Evolutionary conservation across 1,284 basidiomycete genomes (phyloP), one percentile per base, ranked within the genome.

Genomic region (Amylostereum areolatum): DNA sequence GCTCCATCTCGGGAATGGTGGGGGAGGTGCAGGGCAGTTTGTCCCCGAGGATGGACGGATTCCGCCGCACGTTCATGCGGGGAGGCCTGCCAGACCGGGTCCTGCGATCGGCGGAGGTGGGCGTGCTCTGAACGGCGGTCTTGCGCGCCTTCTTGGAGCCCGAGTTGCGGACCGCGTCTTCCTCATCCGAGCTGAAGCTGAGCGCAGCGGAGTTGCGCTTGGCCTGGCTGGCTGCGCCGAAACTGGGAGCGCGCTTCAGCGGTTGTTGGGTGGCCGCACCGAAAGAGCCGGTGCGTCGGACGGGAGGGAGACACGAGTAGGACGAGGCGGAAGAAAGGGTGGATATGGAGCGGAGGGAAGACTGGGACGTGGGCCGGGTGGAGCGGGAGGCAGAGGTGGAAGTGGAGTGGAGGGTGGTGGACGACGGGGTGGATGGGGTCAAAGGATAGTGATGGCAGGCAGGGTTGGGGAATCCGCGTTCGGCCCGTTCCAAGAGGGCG

Each of bases 171-270:
- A 74, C 59, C 60, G 80, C 82, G 66, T 89, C 85, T 61, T 89
- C 86, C 55, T 89, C 86, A 56, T 89, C 86, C 27, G 83, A 85
- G 25, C 66, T 69, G 56, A 65, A 66, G n/a, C n/a, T n/a, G n/a
- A n/a, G n/a, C n/a, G n/a, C n/a, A n/a, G n/a, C n/a, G n/a, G n/a
- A n/a, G n/a, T n/a, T n/a, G n/a, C n/a, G n/a, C n/a, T n/a, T n/a
- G n/a, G n/a, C n/a, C n/a, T n/a, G n/a, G n/a, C n/a, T n/a, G n/a
- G n/a, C n/a, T 24, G 51, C 55, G 36, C 68, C 62, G 52, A 66
- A 71, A 8, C 66, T 69, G 0, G 71, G 70, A 4, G 68, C 69
- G 30, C 71, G 69, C 59, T 73, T 73, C 50, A 73, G 61, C 9
- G 64, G 55, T 42, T 64, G 62, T 18, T 60, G 59, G n/a, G 57